Conservation (phyloP, 371 early-diverging fungal genomes). For the Syncephalastrum contaminatum region DNA sequence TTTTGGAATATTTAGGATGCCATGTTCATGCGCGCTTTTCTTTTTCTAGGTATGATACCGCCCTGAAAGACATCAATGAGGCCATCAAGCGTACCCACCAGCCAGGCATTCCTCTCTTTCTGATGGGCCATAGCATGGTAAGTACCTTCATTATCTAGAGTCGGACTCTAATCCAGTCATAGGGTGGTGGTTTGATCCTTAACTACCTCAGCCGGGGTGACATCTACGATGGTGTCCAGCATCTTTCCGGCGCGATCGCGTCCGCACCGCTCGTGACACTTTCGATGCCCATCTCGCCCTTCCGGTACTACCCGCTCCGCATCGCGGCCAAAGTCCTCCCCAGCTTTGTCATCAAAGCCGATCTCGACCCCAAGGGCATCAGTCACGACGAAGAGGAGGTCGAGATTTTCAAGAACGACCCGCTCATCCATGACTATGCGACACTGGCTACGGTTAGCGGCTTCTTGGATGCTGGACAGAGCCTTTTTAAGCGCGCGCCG, state of each 20-base stretch:
- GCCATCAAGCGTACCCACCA: slow-evolving; percentile 42
- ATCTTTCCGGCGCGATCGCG: slow-evolving; percentile 50
- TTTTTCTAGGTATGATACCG: slow-evolving; percentile 29
- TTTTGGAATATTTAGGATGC: neutral
- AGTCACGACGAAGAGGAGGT: slow-evolving; percentile 50
- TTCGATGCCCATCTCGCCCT: slow-evolving; percentile 31
- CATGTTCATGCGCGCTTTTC: neutral
- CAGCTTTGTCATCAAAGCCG: slow-evolving; percentile 40
- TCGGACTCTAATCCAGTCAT: neutral
- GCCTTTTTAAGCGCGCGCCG: slow-evolving; percentile 7
- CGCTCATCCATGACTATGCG: slow-evolving; percentile 51
- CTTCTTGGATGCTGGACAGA: slow-evolving; percentile 33
- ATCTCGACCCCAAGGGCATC: slow-evolving; percentile 38
- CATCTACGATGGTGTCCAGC: slow-evolving; percentile 30
- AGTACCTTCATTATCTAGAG: neutral
- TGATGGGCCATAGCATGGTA: slow-evolving; percentile 72
- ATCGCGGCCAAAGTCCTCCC: slow-evolving; percentile 44
- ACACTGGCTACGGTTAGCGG: slow-evolving; percentile 36
- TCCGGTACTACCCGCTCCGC: slow-evolving; percentile 31
- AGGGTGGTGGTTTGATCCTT: slow-evolving; percentile 60
- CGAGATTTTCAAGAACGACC: slow-evolving; percentile 48
- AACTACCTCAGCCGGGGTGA: slow-evolving; percentile 50
- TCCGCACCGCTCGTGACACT: slow-evolving; percentile 40
- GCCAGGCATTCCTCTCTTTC: slow-evolving; percentile 48
- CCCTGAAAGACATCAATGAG: slow-evolving; percentile 54